Percentiles rank a stretch among this genome's conserved stretches.
Conservation (phyloP, 352 stramenopile genomes). For the Thalassiosira hispida region DNA sequence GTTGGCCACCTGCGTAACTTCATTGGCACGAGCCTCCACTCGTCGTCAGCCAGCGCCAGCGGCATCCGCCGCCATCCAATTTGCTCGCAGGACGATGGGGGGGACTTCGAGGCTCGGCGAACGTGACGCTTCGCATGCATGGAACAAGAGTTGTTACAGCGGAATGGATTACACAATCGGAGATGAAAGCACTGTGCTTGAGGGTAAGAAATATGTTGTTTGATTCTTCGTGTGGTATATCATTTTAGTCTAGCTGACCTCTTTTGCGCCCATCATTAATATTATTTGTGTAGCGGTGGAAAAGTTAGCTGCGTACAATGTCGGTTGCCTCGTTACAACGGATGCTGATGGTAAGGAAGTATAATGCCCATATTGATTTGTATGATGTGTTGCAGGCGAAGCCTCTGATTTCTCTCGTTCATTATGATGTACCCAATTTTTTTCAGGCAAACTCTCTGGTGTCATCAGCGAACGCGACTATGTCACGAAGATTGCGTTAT, state of each 20-base stretch:
- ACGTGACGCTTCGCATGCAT: conserved; percentile 38
- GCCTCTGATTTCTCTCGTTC: conserved; percentile 67
- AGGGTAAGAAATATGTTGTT: conserved; percentile 8
- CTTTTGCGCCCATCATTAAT: background rate
- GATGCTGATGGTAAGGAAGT: conserved; percentile 83
- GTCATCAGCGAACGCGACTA: conserved; percentile 94
- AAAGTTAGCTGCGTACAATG: conserved; percentile 88
- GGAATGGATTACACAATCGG: conserved; percentile 89
- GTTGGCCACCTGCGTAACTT: conserved; percentile 28
- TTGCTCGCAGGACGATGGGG: conserved; percentile 30
- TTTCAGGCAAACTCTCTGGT: conserved; percentile 38
- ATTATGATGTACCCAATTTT: conserved; percentile 18
- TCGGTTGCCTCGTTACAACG: conserved; percentile 88
- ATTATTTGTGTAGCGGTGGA: conserved; percentile 91
- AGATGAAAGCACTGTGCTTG: conserved; percentile 86
- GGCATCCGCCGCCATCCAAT: conserved; percentile 9
- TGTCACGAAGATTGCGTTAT: conserved; percentile 93
- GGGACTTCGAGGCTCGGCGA: conserved; percentile 38
- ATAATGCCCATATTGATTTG: background rate
- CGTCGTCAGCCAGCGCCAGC: background rate
- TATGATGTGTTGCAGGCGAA: conserved; percentile 25
- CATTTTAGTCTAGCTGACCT: no score
- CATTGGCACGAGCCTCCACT: conserved; percentile 17
- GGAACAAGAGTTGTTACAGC: conserved; percentile 63
- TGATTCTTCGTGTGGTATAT: no score